Conservation (phyloP, 805 yeast species). For the Ogataea pini region DNA sequence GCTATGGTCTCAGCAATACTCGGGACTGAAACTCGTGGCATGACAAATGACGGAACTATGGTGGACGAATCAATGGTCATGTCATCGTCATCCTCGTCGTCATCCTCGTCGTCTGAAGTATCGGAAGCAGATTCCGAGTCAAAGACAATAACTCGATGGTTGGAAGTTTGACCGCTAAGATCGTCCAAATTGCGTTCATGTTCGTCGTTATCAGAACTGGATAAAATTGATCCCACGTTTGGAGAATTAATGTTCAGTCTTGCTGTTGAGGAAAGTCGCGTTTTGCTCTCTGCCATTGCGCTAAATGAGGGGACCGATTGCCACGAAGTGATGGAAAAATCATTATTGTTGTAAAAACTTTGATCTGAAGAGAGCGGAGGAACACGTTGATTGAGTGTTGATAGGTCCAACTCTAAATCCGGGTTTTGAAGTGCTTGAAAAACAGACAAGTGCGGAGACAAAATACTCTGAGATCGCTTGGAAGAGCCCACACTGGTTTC, state of each 20-base stretch:
- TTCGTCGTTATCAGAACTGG: conserved; percentile 36
- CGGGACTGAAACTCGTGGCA: conserved; percentile 38
- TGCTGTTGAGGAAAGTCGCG: conserved; percentile 6
- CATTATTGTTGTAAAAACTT: conserved; percentile 21
- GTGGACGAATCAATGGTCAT: conserved; percentile 31
- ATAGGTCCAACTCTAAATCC: conserved; percentile 30
- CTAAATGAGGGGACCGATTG: conserved; percentile 29
- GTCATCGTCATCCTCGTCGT: conserved; percentile 8
- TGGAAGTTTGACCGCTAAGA: conserved; percentile 9
- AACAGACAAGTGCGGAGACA: conserved; percentile 37
- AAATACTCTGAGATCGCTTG: conserved; percentile 18
- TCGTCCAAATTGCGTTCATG: conserved; percentile 25
- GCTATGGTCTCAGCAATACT: conserved; percentile 12
- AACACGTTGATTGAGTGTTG: conserved; percentile 9
- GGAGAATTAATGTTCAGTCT: conserved; percentile 23
- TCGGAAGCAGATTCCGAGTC: conserved; percentile 28
- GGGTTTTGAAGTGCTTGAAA: conserved; percentile 37
- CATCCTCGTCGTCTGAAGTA: conserved; percentile 24
- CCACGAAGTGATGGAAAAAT: conserved; percentile 39
- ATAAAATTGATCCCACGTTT: conserved; percentile 33
- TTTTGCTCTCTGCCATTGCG: conserved; percentile 4
- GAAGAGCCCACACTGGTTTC: too few relatives aligned
- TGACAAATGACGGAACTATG: conserved; percentile 37
- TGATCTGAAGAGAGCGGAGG: conserved; percentile 1
- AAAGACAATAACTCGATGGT: conserved; percentile 27